phyloP scores from a whole-genome alignment of 2,329 filamentous ascomycete genomes.

The Zymoseptoria brevis region DNA sequence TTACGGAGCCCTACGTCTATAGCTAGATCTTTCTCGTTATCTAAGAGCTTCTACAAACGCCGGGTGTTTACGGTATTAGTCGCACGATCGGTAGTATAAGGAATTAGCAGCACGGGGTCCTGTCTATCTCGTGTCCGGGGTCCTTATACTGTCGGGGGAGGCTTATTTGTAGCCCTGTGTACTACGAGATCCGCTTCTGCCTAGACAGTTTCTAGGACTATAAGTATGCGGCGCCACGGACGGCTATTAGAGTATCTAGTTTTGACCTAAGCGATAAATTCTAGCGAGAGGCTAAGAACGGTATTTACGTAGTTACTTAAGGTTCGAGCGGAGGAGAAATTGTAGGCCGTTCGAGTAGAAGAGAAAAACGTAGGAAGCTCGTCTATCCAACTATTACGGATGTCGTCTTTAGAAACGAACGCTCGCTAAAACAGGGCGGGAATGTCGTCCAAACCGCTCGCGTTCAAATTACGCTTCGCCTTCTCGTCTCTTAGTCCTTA shows the following conservation, averaged over 20 bases:
- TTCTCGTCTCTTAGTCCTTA: background rate
- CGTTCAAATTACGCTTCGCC: background rate
- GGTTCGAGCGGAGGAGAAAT: background rate
- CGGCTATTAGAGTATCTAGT: background rate
- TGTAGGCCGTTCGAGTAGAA: background rate
- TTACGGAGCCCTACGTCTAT: background rate
- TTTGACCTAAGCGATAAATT: background rate
- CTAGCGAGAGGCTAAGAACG: background rate
- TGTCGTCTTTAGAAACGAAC: background rate
- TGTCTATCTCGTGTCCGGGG: background rate
- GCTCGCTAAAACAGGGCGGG: background rate
- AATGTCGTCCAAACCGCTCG: background rate
- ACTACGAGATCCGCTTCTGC: background rate
- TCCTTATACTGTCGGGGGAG: background rate
- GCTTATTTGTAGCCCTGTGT: background rate
- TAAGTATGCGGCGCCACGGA: background rate
- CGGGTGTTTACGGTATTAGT: background rate
- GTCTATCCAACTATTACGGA: background rate
- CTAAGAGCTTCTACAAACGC: background rate
- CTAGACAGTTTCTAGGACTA: background rate
- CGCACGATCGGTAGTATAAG: background rate
- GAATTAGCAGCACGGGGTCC: background rate
- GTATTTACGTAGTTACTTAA: background rate
- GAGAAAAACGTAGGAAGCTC: background rate
- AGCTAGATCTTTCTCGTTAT: background rate